phyloP scores from a whole-genome alignment of 306 rosid genomes.

The barrel medic (Medicago truncatula) region MtrunA17r5.0-ANR NC_053044.1:56002501-56003000 shows the following conservation, averaged over 20 bases:
- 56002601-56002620: too few species aligned
- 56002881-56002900: slow-evolving; percentile 67
- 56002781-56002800: not conserved
- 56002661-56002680: slow-evolving; percentile 22
- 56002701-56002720: slow-evolving; percentile 33
- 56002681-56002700: slow-evolving; percentile 33
- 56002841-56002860: slow-evolving; percentile 56
- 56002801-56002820: not conserved
- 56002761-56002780: slow-evolving; percentile 34
- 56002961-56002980: slow-evolving; percentile 91
- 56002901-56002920: slow-evolving; percentile 89
- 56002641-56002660: slow-evolving; percentile 14
- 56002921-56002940: slow-evolving; percentile 91
- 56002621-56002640: slow-evolving; percentile 25
- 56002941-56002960: slow-evolving; percentile 93
- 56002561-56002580: too few species aligned
- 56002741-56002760: slow-evolving; percentile 39
- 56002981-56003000: slow-evolving; percentile 69
- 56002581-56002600: too few species aligned
- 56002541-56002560: too few species aligned
- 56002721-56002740: slow-evolving; percentile 27
- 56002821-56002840: slow-evolving; percentile 10
- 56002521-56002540: too few species aligned
- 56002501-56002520: too few species aligned
- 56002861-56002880: slow-evolving; percentile 53